A percentile compares a stretch with the other conserved stretches of the same genome.
phyloP scores from a whole-genome alignment of 2,329 filamentous ascomycete genomes.

The Berkeleyomyces rouxiae region DNA sequence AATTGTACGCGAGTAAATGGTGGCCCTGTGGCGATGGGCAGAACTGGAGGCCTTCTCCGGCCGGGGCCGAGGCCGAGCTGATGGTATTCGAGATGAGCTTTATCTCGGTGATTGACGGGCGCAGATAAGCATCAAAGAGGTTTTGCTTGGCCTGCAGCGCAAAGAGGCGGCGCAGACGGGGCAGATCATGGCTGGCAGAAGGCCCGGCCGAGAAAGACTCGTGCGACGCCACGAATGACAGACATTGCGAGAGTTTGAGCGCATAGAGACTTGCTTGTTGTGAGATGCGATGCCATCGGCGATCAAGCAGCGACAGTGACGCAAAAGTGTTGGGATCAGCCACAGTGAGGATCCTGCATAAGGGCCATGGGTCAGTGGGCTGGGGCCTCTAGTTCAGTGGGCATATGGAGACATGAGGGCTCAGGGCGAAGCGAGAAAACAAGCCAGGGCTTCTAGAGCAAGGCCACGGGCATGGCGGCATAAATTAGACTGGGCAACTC shows the following conservation, averaged over 20 bases:
- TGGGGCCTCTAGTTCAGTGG: background rate
- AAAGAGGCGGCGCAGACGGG: constrained; percentile 47
- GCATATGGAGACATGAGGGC: constrained; percentile 2
- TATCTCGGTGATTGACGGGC: constrained; percentile 53
- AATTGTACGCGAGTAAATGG: constrained; percentile 65
- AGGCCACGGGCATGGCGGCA: constrained; percentile 18
- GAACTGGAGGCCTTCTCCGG: constrained; percentile 75
- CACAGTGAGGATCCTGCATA: constrained; percentile 39
- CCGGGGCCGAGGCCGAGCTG: constrained; percentile 67
- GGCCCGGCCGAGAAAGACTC: constrained; percentile 22
- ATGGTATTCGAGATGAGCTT: constrained; percentile 72
- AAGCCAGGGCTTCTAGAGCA: background rate
- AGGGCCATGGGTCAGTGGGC: constrained; percentile 7
- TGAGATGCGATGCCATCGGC: constrained; percentile 47
- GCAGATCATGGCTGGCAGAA: constrained; percentile 34
- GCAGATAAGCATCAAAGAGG: constrained; percentile 58
- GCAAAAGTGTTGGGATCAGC: constrained; percentile 48
- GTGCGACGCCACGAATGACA: constrained; percentile 39
- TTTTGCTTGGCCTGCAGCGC: constrained; percentile 56
- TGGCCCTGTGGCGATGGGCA: constrained; percentile 60
- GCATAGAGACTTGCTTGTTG: constrained; percentile 47
- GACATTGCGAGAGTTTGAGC: constrained; percentile 43
- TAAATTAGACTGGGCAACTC: constrained; percentile 11
- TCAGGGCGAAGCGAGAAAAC: background rate
- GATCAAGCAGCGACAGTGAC: constrained; percentile 47